Evolutionary conservation across 2,329 filamentous ascomycete genomes (phyloP).

Genomic region (Penicillium sp.): DNA sequence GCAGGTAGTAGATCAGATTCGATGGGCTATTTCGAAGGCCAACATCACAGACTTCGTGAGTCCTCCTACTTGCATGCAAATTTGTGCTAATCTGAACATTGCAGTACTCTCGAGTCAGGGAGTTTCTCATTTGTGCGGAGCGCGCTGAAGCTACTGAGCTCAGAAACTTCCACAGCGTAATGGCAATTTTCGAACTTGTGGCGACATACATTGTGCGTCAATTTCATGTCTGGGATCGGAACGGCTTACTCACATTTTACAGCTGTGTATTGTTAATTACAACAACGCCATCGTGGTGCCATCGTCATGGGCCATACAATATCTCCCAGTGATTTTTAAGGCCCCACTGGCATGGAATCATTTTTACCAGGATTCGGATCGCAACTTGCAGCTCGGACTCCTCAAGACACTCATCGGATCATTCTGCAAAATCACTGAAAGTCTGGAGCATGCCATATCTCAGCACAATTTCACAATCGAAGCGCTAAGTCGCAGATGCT

Average conservation of each 20-base stretch:
- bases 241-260: background rate
- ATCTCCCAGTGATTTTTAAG: slow-evolving; percentile 9
- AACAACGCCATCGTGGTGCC: slow-evolving; percentile 9
- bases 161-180: slow-evolving; percentile 5
- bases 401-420: background rate
- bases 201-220: slow-evolving; percentile 9
- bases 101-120: background rate
- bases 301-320: slow-evolving; percentile 12
- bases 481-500: background rate
- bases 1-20: background rate
- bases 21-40: background rate
- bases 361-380: background rate
- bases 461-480: background rate
- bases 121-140: slow-evolving; percentile 2
- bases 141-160: background rate
- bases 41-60: slow-evolving; percentile 1
- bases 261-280: slow-evolving; percentile 13
- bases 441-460: background rate
- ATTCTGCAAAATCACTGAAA: slow-evolving; percentile 8
- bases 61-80: background rate
- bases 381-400: background rate
- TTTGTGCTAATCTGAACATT: background rate
- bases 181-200: slow-evolving; percentile 13
- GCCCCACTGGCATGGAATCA: background rate
- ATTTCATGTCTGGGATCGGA: background rate